Evolutionary conservation across 2,329 filamentous ascomycete genomes (phyloP), one percentile per base, ranked within the genome.

Genomic region (Penicillium glabrum): DNA sequence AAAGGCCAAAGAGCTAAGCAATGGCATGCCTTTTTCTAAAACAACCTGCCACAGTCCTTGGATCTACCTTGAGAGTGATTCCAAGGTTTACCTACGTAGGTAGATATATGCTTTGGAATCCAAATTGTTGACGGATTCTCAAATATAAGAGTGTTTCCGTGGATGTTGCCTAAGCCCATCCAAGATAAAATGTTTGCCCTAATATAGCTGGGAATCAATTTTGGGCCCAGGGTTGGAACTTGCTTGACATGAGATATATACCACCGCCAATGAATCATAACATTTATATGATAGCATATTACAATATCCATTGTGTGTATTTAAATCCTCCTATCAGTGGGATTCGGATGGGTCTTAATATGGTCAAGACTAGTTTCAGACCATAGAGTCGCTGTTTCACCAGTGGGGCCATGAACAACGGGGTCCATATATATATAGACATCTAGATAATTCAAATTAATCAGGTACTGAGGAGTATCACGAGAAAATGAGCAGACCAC

Each of bases 331-430:
- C 27, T 33, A 31, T 47, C 45, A 47, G 35, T 16, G n/a, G 8
- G 3, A 10, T 39, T 26, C 9, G 26, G n/a, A 47, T 49, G 46
- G 53, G 39, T 54, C 46, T 49, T 23, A 39, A 11, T 10, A 21
- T 29, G 39, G 41, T 13, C 39, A 29, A 19, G 35, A 11, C n/a
- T n/a, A 19, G 35, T 39, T 39, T 39, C 35, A 39, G 35, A 10
- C 35, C 9, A 39, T 11, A 19, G n/a, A 48, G 48, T 48, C 46
- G 51, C 39, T 59, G 59, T 61, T 59, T 61, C 57, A 57, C 37
- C 35, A 16, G 57, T 60, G 57, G 57, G 46, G 56, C 52, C 26
- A 19, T 16, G 31, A n/a, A 47, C 46, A 7, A 35, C 6, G 29
- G 29, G 45, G 19, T n/a, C 26, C 23, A 23, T 31, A 19, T 14